Conservation (phyloP, 2,329 filamentous ascomycete genomes). For the Aspergillus tanneri region DNA sequence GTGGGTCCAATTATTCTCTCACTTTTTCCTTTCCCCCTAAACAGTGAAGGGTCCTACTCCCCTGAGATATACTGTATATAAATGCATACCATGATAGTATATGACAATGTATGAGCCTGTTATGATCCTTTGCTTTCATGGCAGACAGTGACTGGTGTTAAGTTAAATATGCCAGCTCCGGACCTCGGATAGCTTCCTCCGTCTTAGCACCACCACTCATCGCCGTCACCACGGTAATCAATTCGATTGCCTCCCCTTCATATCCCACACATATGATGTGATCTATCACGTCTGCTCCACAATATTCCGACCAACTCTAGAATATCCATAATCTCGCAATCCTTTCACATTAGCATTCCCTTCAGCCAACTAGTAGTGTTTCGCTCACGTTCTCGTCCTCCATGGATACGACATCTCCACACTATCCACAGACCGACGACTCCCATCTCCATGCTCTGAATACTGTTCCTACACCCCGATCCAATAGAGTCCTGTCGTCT, state of each 20-base stretch:
- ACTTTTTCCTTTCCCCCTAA: too few species aligned
- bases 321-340: too few species aligned
- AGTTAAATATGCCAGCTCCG: too few species aligned
- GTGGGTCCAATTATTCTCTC: too few species aligned
- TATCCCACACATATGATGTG: too few species aligned
- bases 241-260: background rate
- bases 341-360: background rate
- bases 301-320: too few species aligned
- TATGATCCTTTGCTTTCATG: background rate
- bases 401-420: constrained; percentile 4
- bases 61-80: too few species aligned
- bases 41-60: too few species aligned
- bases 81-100: too few species aligned
- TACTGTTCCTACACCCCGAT: background rate
- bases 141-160: background rate
- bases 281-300: too few species aligned
- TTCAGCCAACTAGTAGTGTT: background rate
- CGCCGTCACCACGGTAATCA: background rate
- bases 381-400: background rate
- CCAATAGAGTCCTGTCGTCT: too few species aligned
- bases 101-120: constrained; percentile 1
- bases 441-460: background rate
- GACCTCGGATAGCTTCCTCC: background rate
- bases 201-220: background rate
- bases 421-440: constrained; percentile 4